Conservation (phyloP, 2,329 filamentous ascomycete species). For the Metarhizium anisopliae region DNA sequence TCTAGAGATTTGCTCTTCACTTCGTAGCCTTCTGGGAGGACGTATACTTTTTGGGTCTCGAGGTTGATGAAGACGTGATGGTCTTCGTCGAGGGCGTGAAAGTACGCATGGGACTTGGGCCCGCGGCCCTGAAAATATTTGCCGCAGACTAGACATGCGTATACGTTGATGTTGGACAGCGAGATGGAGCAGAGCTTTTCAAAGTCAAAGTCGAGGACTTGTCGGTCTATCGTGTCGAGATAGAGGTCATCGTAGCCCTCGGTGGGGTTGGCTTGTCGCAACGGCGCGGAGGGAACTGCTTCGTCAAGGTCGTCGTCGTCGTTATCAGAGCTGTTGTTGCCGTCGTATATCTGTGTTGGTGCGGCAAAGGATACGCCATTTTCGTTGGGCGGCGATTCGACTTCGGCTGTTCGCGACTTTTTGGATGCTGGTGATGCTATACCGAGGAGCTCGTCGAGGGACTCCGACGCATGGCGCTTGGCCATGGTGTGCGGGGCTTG, state of each 20-base stretch:
- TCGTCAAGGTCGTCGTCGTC: constrained; percentile 28
- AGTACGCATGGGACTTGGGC: constrained; percentile 92
- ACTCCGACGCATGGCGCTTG: constrained; percentile 53
- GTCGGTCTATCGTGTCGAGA: constrained; percentile 91
- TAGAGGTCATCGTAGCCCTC: constrained; percentile 93
- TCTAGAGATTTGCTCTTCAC: constrained; percentile 90
- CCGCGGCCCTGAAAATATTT: constrained; percentile 95
- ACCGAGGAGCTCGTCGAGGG: constrained; percentile 47
- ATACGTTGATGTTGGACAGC: constrained; percentile 96
- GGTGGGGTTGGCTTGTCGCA: constrained; percentile 67
- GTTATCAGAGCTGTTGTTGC: constrained; percentile 23
- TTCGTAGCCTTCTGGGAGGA: constrained; percentile 93
- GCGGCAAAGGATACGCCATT: constrained; percentile 23
- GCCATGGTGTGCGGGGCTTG: constrained; percentile 21
- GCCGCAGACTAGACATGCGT: constrained; percentile 95
- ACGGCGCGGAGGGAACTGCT: constrained; percentile 32
- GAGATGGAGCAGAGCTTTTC: constrained; percentile 97
- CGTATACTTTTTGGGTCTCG: constrained; percentile 82
- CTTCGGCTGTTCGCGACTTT: constrained; percentile 43
- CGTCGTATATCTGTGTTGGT: constrained; percentile 13
- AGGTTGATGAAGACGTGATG: constrained; percentile 99
- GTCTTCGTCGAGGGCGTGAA: constrained; percentile 87
- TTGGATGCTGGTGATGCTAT: constrained; percentile 51
- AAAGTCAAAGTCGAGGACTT: constrained; percentile 94
- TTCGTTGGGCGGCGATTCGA: constrained; percentile 25